Evolutionary conservation across 768 basidiomycete species (phyloP), one percentile per base, ranked within the genome.

Genomic region (Mycena maculata): DNA sequence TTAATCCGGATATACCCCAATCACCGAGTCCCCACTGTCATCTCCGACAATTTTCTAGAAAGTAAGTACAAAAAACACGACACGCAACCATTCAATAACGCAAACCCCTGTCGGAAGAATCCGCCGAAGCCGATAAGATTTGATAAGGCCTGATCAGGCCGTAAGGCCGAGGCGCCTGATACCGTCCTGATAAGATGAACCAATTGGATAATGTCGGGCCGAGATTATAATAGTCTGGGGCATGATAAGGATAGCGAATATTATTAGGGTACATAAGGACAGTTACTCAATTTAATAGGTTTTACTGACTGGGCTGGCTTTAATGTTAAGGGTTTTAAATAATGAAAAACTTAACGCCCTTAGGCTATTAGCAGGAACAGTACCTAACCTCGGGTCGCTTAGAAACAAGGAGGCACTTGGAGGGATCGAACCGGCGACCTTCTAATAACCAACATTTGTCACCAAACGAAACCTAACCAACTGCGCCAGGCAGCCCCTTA

Each of bases 71-170:
- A n/a, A n/a, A n/a, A n/a, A n/a, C n/a, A n/a, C n/a, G n/a, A n/a
- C n/a, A n/a, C n/a, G n/a, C n/a, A n/a, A n/a, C n/a, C n/a, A n/a
- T n/a, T n/a, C n/a, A n/a, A n/a, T n/a, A n/a, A n/a, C n/a, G n/a
- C n/a, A n/a, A n/a, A n/a, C n/a, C n/a, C n/a, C n/a, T 49, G 47
- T 49, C 23, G 47, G 47, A 49, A 49, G 18, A 49, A 49, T 18
- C 23, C 10, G 47, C 47, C 47, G 47, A 28, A 49, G 47, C 47
- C 47, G 47, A 49, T 49, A 28, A 49, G 47, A 49, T 25, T 49
- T 49, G 47, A 49, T 49, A 49, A 49, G 47, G 27, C 22, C 47
- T 49, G 47, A 49, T 49, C 22, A 49, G 47, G 47, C 47, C 27
- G 27, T 49, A 23, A 49, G 47, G 18, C 27, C 22, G 12, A 9